Evolutionary conservation across 2,329 filamentous ascomycete genomes (phyloP).

Genomic region (Nigrospora oryzae): DNA sequence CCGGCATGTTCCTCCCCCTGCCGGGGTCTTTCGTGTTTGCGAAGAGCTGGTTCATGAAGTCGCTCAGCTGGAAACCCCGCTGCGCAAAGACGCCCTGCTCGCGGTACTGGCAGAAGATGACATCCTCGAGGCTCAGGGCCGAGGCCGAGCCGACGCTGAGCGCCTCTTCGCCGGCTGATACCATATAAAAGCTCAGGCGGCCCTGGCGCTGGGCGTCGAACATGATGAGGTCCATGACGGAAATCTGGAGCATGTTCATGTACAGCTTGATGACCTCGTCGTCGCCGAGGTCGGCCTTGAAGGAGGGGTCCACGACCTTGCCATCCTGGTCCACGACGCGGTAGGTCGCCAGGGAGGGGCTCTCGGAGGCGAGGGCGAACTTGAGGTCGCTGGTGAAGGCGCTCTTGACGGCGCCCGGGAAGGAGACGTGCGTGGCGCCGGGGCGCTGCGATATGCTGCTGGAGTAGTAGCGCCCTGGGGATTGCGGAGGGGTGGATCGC

Average conservation of each 20-base stretch:
- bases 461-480: slow-evolving; percentile 12
- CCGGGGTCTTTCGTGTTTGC: slow-evolving; percentile 76
- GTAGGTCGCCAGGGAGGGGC: slow-evolving; percentile 79
- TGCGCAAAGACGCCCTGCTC: slow-evolving; percentile 89
- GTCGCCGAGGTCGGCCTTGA: slow-evolving; percentile 61
- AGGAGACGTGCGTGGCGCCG: slow-evolving; percentile 53
- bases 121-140: slow-evolving; percentile 73
- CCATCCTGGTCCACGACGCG: slow-evolving; percentile 87
- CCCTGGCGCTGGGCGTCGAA: slow-evolving; percentile 95
- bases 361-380: slow-evolving; percentile 66
- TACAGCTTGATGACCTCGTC: slow-evolving; percentile 51
- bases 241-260: slow-evolving; percentile 57
- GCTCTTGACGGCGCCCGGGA: slow-evolving; percentile 92
- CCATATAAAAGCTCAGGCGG: slow-evolving; percentile 96
- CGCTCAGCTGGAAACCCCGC: slow-evolving; percentile 73
- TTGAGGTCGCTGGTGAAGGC: slow-evolving; percentile 76
- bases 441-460: slow-evolving; percentile 48
- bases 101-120: slow-evolving; percentile 90
- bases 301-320: slow-evolving; percentile 65
- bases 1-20: slow-evolving; percentile 88
- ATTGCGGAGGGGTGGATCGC: not conserved
- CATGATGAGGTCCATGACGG: slow-evolving; percentile 96
- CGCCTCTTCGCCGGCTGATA: slow-evolving; percentile 88
- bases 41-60: slow-evolving; percentile 96
- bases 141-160: slow-evolving; percentile 85